Conservation (phyloP, 2,329 filamentous ascomycete species). For the Aspergillus texensis region DNA sequence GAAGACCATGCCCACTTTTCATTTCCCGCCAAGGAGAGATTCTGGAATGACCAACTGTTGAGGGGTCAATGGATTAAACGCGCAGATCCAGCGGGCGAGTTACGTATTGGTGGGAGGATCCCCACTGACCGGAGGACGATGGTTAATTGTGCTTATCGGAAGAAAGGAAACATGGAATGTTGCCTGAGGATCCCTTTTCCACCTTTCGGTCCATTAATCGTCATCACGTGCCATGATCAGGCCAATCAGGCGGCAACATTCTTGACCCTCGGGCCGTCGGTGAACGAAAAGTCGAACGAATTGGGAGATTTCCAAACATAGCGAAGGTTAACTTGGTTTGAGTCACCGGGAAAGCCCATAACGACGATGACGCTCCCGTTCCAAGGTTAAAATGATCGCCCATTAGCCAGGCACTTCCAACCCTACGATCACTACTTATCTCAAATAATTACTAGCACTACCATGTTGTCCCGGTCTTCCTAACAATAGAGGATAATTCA, state of each 20-base stretch:
- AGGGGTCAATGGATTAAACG: slow-evolving; percentile 1
- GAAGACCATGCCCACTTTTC: background rate
- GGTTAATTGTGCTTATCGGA: background rate
- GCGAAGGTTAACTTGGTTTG: background rate
- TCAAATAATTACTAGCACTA: background rate
- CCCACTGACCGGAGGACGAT: background rate
- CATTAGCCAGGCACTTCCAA: background rate
- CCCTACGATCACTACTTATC: background rate
- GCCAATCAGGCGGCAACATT: background rate
- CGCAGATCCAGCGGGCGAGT: slow-evolving; percentile 1
- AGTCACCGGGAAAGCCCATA: background rate
- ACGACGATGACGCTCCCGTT: background rate
- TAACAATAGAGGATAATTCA: background rate
- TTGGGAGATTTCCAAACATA: background rate
- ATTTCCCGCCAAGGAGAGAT: background rate
- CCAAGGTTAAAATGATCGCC: background rate
- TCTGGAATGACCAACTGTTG: slow-evolving; percentile 6
- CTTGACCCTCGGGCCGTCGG: background rate
- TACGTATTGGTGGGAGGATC: background rate
- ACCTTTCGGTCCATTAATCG: background rate
- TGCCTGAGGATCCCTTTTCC: background rate
- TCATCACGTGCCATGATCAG: background rate
- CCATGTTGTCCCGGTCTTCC: background rate
- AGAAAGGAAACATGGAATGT: background rate
- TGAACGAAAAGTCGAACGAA: background rate